These are phyloP conservation scores for Lanmaoa rubissima DNA, from an alignment of 768 basidiomycete species.

Conservation along the genomic window DNA sequence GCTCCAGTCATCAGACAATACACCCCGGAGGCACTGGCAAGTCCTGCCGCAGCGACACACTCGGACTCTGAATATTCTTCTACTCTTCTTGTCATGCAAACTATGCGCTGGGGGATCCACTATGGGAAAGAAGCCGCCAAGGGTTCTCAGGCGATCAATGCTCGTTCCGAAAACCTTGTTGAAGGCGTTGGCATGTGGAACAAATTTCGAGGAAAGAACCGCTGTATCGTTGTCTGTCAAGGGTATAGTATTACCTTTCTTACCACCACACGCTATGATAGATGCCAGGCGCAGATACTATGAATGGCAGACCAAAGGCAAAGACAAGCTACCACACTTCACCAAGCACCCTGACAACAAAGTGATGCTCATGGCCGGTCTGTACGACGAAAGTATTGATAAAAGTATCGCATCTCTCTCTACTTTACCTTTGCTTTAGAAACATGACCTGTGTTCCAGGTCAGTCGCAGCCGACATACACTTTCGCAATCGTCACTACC, in stretches of 20 bases:
- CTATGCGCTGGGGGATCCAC: constrained; percentile 91
- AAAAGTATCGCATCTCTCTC: constrained; percentile 44
- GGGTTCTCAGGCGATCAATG: constrained; percentile 83
- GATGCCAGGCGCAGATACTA: constrained; percentile 60
- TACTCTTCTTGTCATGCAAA: constrained; percentile 57
- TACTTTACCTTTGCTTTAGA: background rate
- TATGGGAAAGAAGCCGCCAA: constrained; percentile 53
- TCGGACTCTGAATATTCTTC: constrained; percentile 5
- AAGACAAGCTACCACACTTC: constrained; percentile 78
- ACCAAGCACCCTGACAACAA: constrained; percentile 61
- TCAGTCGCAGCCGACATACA: constrained; percentile 58
- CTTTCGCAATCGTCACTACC: constrained; percentile 91
- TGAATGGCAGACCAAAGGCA: constrained; percentile 90
- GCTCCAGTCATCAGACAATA: constrained; percentile 70
- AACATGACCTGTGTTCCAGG: constrained; percentile 35
- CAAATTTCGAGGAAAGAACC: constrained; percentile 72
- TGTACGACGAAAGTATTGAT: constrained; percentile 74
- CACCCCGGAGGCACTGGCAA: background rate
- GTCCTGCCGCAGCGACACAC: background rate
- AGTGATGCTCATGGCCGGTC: constrained; percentile 83
- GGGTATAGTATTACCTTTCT: constrained; percentile 44
- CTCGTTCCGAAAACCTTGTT: constrained; percentile 77
- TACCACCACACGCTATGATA: background rate
- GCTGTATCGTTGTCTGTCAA: constrained; percentile 82
- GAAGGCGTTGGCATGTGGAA: constrained; percentile 84